Conservation (phyloP, 306 rosid species). For the Prunus dulcis region DNA sequence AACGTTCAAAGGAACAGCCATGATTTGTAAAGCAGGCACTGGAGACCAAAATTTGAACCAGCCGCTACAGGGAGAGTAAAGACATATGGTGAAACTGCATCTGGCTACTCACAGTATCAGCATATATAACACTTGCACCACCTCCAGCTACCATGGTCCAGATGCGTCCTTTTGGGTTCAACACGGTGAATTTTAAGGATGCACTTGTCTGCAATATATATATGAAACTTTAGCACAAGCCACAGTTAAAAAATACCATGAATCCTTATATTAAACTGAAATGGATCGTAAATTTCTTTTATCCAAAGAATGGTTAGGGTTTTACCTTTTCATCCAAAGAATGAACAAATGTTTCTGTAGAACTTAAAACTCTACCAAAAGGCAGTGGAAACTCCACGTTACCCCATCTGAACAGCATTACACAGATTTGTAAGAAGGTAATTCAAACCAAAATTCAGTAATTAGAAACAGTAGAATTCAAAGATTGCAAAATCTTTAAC, state of each 20-base stretch:
- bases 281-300: background rate
- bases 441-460: background rate
- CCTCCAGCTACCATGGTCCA: conserved; percentile 98
- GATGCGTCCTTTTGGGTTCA: conserved; percentile 88
- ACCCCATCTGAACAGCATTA: conserved; percentile 63
- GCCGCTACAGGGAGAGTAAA: background rate
- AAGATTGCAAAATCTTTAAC: conserved; percentile 4
- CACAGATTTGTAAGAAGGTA: background rate
- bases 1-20: background rate
- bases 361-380: conserved; percentile 72
- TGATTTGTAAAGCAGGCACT: conserved; percentile 7
- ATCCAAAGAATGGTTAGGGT: background rate
- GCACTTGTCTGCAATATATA: conserved; percentile 70
- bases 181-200: conserved; percentile 72
- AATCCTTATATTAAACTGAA: background rate
- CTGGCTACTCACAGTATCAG: conserved; percentile 65
- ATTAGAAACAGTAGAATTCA: background rate
- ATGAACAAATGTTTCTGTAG: conserved; percentile 73
- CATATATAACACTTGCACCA: conserved; percentile 89
- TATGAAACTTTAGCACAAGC: conserved; percentile 7
- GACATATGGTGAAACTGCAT: background rate
- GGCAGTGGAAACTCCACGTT: conserved; percentile 77
- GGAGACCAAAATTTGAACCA: background rate
- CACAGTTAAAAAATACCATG: background rate
- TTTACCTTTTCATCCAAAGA: conserved; percentile 74